A percentile compares a stretch with the other conserved stretches of the same genome.
phyloP scores from a whole-genome alignment of 179 eudicot genomes.

The Pouteria campechiana region DNA sequence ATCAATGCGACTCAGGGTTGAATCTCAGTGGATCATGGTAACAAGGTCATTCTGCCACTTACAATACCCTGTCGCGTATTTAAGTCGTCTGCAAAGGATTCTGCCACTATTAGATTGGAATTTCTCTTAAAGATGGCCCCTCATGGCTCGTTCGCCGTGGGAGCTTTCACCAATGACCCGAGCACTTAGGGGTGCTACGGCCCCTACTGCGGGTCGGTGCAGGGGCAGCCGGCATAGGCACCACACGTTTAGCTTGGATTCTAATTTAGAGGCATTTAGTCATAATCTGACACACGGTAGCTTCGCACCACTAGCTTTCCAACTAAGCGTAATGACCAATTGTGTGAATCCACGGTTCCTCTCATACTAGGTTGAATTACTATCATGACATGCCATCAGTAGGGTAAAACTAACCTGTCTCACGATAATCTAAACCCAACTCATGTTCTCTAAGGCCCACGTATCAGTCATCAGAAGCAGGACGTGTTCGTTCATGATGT shows the following conservation, averaged over 20 bases:
- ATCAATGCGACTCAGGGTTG: too few relatives aligned
- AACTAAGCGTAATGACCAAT: constrained; percentile 85
- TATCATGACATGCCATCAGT: constrained; percentile 41
- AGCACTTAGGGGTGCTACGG: too few relatives aligned
- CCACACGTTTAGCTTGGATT: constrained; percentile 19
- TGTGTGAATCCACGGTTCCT: constrained; percentile 86
- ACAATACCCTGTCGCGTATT: too few relatives aligned
- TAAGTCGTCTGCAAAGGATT: too few relatives aligned
- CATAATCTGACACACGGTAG: constrained; percentile 37
- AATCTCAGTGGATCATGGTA: too few relatives aligned
- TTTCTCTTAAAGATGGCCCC: too few relatives aligned
- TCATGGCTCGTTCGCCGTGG: too few relatives aligned
- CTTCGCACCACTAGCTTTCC: constrained; percentile 50
- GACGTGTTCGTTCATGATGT: too few relatives aligned
- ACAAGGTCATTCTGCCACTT: too few relatives aligned
- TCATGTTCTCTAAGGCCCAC: constrained; percentile 8
- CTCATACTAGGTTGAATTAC: constrained; percentile 80
- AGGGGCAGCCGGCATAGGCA: constrained; percentile 6
- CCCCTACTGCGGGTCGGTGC: neutral
- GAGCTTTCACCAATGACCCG: too few relatives aligned
- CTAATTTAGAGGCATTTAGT: constrained; percentile 39
- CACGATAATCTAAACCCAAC: constrained; percentile 9
- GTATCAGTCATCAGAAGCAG: too few relatives aligned
- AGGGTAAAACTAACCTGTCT: constrained; percentile 32
- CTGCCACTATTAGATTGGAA: too few relatives aligned